Evolutionary conservation across 495 filamentous ascomycete genomes (phyloP), one percentile per base, ranked within the genome.

Genomic region (Aspergillus carlsbadensis): DNA sequence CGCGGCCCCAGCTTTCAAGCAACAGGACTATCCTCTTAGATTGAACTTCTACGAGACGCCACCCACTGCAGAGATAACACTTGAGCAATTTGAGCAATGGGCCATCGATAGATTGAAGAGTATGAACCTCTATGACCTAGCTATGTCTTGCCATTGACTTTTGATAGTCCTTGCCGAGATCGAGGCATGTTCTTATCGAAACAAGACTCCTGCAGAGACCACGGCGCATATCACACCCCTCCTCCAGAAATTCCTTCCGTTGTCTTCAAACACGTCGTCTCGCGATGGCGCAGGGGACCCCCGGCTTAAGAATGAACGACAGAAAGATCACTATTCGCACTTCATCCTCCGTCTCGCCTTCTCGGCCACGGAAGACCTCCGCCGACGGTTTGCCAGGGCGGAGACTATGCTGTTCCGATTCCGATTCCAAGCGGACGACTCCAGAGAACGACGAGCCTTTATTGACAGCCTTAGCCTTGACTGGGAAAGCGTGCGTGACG

Each of bases 71-170:
- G 95, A 99, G 62, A 91, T 99, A 70, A 96, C 90, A 3, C 86
- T 99, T 42, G 95, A 99, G 70, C 84, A 98, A 64, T 99, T 99
- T 65, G 95, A 99, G 65, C 90, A 96, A 82, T 99, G 95, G 95
- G 95, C 93, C n/a, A 97, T 99, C 63, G 86, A 95, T 65, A 82
- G 95, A 44, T 63, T 99, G 56, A 86, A 88, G 62, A 76, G 91
- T 94, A 75, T 49, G 72, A 59, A 22, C 18, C 15, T 21, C 6
- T 42, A n/a, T 14, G 5, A 26, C 34, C 6, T 42, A 33, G 14
- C 39, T 26, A 26, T 42, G 29, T n/a, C 21, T 29, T 13, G 33
- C 48, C n/a, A 55, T 31, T 46, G 46, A 57, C 14, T 36, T 29
- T 10, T 41, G 37, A 36, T 59, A 95, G 92, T 99, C 34, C 86